Evolutionary conservation across 139 green algal genomes (phyloP).

Genomic region (Asterochloris sp.): DNA sequence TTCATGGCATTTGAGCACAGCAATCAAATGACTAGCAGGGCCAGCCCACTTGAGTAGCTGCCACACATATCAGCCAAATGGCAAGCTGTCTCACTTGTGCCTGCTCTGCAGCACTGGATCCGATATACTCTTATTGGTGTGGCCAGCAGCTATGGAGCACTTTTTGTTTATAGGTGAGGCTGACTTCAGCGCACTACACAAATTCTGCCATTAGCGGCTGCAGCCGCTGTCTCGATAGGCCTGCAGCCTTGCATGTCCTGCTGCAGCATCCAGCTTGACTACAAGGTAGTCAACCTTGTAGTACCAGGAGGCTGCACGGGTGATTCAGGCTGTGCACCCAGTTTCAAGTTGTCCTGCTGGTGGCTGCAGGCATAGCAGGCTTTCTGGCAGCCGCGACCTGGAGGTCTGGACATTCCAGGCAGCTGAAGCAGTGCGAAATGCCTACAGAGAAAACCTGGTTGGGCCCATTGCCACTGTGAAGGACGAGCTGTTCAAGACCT

Average conservation of each 20-base stretch:
- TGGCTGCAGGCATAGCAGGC: conserved; percentile 51
- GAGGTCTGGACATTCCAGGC: conserved; percentile 45
- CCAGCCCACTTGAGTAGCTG: too few relatives aligned
- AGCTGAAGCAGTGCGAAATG: conserved; percentile 10
- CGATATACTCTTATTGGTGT: conserved; percentile 33
- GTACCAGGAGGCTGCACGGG: too few relatives aligned
- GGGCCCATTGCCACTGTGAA: conserved; percentile 56
- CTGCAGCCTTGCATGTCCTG: too few relatives aligned
- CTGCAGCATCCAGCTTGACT: too few relatives aligned
- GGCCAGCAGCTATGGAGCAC: conserved; percentile 19
- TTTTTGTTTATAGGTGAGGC: conserved; percentile 50
- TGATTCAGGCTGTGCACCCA: not conserved
- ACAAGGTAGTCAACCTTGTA: too few relatives aligned
- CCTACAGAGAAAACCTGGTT: conserved; percentile 55
- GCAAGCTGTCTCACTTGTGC: not conserved
- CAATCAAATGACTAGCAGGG: too few relatives aligned
- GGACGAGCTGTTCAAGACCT: conserved; percentile 81
- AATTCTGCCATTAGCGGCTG: too few relatives aligned
- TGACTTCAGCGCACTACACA: too few relatives aligned
- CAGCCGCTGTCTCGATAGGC: too few relatives aligned
- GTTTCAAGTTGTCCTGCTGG: too few relatives aligned
- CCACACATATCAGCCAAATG: not conserved
- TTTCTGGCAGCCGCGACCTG: conserved; percentile 74
- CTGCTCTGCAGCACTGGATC: conserved; percentile 71
- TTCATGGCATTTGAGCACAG: too few relatives aligned